Base-by-base conservation (phyloP, 1,139 yeast genomes). In the Yamadazyma triangularis region DNA sequence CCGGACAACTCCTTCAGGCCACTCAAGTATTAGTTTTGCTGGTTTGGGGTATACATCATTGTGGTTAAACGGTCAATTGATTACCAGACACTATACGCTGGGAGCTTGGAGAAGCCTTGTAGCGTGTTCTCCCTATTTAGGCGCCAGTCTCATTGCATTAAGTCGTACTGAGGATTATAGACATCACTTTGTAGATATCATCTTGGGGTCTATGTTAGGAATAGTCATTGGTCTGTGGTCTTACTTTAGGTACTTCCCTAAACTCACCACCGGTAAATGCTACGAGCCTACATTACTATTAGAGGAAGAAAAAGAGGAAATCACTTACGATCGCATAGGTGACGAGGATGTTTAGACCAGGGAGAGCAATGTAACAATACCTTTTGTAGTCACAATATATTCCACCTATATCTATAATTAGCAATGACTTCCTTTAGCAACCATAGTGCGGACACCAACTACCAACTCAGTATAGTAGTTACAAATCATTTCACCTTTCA, bases 1-100 rank as follows among this genome's bases (percentile, higher is more conserved):
- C 48, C 70, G 87, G 48, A 77, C 87, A 2, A 82, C 89, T 10
- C 94, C 94, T 0, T 79, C 87, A 3, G 91, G 91, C 2, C 89
- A 81, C 44, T 75, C 85, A 4, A 75, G 81, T 39, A 60, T 76
- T 37, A 70, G 80, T 33, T 79, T 76, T 56, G 70, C 81, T 10
- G 91, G 91, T 0, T 60, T 83, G 28, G 75, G 79, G 4, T 84
- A 71, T 50, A 50, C 80, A 21, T 65, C 81, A 7, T 50, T 81
- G 19, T 84, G 86, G 79, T 51, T 79, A 20, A 61, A 70, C 35
- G 91, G 86, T 8, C 89, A 80, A 46, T 53, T 78, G 25, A 55
- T 56, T 4, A 38, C 71, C 43, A 38, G 48, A 20, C 45, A 57
- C 33, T 44, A 51, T n/a, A 41, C 47, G 21, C 68, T 71, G 21